These are phyloP conservation scores for Trichopus zeylanicus DNA, from an alignment of 116 monocot genomes.

Conservation along the genomic window DNA sequence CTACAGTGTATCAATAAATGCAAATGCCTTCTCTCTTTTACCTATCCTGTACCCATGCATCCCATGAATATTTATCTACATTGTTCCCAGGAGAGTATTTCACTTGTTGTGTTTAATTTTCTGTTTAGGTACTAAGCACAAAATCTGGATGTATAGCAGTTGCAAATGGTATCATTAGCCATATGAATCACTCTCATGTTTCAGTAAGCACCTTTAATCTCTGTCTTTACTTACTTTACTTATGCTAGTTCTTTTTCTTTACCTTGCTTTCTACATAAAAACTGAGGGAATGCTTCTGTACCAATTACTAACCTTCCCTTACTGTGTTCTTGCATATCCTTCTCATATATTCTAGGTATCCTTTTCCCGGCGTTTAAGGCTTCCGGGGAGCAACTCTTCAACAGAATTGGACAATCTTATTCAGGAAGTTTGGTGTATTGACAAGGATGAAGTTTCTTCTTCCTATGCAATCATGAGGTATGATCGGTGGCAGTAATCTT, in stretches of 20 bases:
- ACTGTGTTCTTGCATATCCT: not conserved
- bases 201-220: constrained; percentile 38
- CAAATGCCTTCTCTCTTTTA: no score
- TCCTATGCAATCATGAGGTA: constrained; percentile 87
- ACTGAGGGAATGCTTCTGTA: not conserved
- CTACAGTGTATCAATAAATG: no score
- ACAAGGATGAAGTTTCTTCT: constrained; percentile 84
- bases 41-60: no score
- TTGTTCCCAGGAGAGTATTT: not conserved
- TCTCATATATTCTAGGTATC: constrained; percentile 37
- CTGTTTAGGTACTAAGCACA: constrained; percentile 64
- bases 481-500: not conserved
- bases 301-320: not conserved
- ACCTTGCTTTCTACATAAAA: not conserved
- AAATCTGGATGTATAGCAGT: constrained; percentile 61
- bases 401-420: constrained; percentile 26
- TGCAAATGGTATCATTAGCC: constrained; percentile 63
- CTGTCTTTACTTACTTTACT: not conserved
- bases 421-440: constrained; percentile 73
- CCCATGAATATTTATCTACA: not conserved
- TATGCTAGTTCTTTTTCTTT: not conserved
- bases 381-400: constrained; percentile 47
- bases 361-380: constrained; percentile 48
- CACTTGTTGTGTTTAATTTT: constrained; percentile 6
- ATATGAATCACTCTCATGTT: constrained; percentile 33